phyloP scores from a whole-genome alignment of 176 grass and related monocot genomes.

The Carex myosuroides region DNA sequence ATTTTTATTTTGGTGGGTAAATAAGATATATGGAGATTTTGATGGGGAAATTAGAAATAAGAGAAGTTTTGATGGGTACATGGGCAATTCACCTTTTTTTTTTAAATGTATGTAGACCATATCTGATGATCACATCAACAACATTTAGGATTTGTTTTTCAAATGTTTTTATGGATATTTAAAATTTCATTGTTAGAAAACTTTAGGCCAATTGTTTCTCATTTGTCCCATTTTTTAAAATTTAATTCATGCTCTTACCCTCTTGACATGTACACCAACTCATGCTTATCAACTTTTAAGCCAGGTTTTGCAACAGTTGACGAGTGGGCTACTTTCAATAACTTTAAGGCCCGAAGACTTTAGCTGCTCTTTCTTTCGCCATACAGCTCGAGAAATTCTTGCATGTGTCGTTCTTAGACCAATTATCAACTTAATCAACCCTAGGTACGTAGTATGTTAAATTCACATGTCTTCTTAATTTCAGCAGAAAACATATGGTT shows the following conservation, averaged over 20 bases:
- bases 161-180: neutral
- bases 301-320: slow-evolving; percentile 76
- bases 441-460: slow-evolving; percentile 52
- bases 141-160: neutral
- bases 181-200: neutral
- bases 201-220: neutral
- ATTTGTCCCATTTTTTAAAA: neutral
- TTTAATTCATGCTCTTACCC: neutral
- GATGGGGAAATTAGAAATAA: too few species aligned
- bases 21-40: too few species aligned
- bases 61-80: too few species aligned
- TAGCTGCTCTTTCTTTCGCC: slow-evolving; percentile 73
- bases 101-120: neutral
- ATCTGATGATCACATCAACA: neutral
- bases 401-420: slow-evolving; percentile 82
- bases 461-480: slow-evolving; percentile 9
- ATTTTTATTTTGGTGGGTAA: too few species aligned
- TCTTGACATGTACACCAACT: neutral
- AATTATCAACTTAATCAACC: slow-evolving; percentile 79
- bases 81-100: too few species aligned
- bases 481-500: neutral
- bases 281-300: slow-evolving; percentile 16
- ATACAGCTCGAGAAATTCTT: slow-evolving; percentile 80
- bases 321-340: slow-evolving; percentile 59
- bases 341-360: slow-evolving; percentile 68